These are phyloP conservation scores for Eucalyptus pauciflora DNA, from an alignment of 345 rosid genomes.

Conservation along the genomic window DNA sequence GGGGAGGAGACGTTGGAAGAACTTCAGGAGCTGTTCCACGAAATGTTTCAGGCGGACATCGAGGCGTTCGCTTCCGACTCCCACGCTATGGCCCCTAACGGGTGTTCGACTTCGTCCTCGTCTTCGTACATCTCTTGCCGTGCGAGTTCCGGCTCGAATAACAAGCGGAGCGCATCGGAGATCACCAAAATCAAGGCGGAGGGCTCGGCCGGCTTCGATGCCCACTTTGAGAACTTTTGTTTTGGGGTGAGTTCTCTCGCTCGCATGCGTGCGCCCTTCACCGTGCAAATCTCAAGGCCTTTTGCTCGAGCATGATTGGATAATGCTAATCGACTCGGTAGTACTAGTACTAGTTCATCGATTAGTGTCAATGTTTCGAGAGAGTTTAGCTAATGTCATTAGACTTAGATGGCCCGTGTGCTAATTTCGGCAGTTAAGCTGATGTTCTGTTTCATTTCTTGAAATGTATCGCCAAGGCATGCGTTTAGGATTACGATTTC, in stretches of 20 bases:
- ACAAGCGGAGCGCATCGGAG: constrained; percentile 19
- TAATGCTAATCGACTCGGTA: not conserved
- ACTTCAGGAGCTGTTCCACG: constrained; percentile 61
- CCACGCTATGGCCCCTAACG: not conserved
- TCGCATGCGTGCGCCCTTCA: not conserved
- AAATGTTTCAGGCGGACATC: constrained; percentile 59
- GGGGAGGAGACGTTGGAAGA: constrained; percentile 58
- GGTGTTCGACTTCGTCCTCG: not conserved
- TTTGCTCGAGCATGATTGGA: not conserved
- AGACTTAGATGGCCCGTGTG: not conserved
- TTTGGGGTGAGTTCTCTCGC: constrained; percentile 44
- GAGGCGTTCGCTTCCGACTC: constrained; percentile 15
- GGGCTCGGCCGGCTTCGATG: constrained; percentile 15
- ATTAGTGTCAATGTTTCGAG: not conserved
- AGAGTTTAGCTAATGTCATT: not conserved
- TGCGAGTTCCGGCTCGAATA: constrained; percentile 19
- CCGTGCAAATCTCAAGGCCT: no score
- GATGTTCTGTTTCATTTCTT: not conserved
- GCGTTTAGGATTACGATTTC: not conserved
- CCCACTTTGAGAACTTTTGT: constrained; percentile 38
- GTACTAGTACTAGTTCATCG: not conserved
- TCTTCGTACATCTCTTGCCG: constrained; percentile 25
- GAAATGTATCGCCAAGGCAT: not conserved
- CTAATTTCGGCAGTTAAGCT: not conserved
- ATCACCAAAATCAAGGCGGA: constrained; percentile 9